phyloP scores from a whole-genome alignment of 805 yeast species.

The Candida tibetensis region DNA sequence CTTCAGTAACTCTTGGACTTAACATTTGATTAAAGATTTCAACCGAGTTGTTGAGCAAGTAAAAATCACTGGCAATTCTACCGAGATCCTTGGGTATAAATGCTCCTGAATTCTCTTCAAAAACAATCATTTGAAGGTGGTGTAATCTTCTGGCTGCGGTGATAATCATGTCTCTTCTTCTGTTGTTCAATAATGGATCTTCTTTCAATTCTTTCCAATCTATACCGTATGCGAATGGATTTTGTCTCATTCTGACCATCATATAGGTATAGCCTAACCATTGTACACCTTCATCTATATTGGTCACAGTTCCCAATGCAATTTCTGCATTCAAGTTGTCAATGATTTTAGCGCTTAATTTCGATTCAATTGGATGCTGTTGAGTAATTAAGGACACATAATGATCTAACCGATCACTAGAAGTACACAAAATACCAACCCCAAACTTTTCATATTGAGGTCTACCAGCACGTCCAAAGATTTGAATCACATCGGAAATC shows the following conservation, averaged over 20 bases:
- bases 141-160: conserved; percentile 84
- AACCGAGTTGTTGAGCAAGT: conserved; percentile 76
- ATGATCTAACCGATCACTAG: conserved; percentile 77
- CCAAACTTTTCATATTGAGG: conserved; percentile 94
- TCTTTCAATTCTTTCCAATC: conserved; percentile 80
- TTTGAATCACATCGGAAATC: conserved; percentile 94
- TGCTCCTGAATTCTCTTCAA: conserved; percentile 78
- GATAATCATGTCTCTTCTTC: conserved; percentile 72
- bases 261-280: conserved; percentile 98
- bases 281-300: conserved; percentile 87
- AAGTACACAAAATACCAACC: conserved; percentile 86
- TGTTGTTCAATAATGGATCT: conserved; percentile 75
- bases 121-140: conserved; percentile 86
- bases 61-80: conserved; percentile 91
- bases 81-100: conserved; percentile 88
- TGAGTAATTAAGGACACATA: conserved; percentile 86
- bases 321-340: conserved; percentile 97
- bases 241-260: conserved; percentile 90
- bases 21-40: conserved; percentile 86
- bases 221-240: conserved; percentile 89
- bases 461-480: conserved; percentile 98
- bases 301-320: conserved; percentile 91
- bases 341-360: conserved; percentile 69
- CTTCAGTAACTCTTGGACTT: conserved; percentile 84
- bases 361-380: conserved; percentile 94